A percentile compares a stretch with the other conserved stretches of the same genome.
Evolutionary conservation across 2,329 filamentous ascomycete species (phyloP).

Genomic region (Phyllosticta citribraziliensis): DNA sequence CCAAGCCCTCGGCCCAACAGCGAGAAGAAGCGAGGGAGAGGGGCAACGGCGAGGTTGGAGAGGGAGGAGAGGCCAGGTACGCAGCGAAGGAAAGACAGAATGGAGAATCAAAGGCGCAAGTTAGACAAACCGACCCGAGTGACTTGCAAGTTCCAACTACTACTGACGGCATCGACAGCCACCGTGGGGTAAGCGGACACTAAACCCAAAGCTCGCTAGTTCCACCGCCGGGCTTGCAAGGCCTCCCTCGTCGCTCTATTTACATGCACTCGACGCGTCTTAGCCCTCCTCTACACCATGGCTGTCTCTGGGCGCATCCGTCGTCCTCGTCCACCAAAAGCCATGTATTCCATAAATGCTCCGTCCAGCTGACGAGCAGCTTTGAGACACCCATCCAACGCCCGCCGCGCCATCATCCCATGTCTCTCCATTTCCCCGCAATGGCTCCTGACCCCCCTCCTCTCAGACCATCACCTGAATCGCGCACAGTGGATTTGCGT

Average conservation of each 20-base stretch:
- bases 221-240: not conserved
- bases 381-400: not conserved
- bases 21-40: not conserved
- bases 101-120: not conserved
- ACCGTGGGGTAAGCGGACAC: not conserved
- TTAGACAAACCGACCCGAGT: not conserved
- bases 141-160: not conserved
- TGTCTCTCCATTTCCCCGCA: not conserved
- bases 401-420: not conserved
- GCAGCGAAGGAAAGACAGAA: not conserved
- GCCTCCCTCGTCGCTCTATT: not conserved
- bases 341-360: not conserved
- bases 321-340: not conserved
- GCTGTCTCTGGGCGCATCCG: not conserved
- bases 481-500: slow-evolving; percentile 1
- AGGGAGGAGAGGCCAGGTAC: not conserved
- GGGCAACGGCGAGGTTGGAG: not conserved
- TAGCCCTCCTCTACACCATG: not conserved
- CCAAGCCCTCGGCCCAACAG: not conserved
- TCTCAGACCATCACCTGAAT: slow-evolving; percentile 4
- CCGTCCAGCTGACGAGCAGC: not conserved
- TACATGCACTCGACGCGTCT: not conserved
- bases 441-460: not conserved
- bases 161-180: not conserved
- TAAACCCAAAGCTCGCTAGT: not conserved